Conservation (phyloP, 768 basidiomycete genomes). For the Lyophyllum atratum region DNA sequence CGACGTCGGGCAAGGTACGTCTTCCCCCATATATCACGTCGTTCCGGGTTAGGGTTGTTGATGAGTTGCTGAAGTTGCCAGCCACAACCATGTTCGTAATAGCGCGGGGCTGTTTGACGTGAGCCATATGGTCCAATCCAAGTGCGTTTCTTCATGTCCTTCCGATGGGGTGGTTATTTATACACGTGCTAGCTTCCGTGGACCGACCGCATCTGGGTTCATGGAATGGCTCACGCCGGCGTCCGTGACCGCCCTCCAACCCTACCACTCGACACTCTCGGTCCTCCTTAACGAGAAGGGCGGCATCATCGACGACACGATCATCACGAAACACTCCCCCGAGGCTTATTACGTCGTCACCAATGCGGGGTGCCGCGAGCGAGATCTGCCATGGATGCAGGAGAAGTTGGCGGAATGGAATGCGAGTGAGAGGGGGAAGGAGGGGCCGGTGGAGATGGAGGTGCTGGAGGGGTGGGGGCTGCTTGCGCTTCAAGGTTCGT, state of each 20-base stretch:
- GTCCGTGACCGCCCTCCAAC: conserved; percentile 63
- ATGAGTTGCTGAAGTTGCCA: conserved; percentile 60
- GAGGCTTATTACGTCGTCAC: conserved; percentile 94
- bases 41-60: not conserved
- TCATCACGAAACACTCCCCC: conserved; percentile 82
- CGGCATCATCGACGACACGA: conserved; percentile 95
- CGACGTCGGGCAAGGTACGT: conserved; percentile 73
- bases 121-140: conserved; percentile 96
- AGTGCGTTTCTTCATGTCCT: conserved; percentile 42
- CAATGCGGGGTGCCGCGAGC: conserved; percentile 85
- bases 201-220: conserved; percentile 75
- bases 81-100: conserved; percentile 86
- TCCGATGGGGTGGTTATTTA: not conserved
- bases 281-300: conserved; percentile 87
- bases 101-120: conserved; percentile 93
- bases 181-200: conserved; percentile 66
- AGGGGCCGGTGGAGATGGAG: conserved; percentile 76
- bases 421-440: conserved; percentile 45
- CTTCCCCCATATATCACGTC: not conserved
- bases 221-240: conserved; percentile 91
- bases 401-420: conserved; percentile 81
- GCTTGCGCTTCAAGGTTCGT: conserved; percentile 83
- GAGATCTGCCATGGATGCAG: conserved; percentile 80
- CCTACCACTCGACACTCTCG: conserved; percentile 83
- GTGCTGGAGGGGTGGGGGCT: conserved; percentile 85